A percentile compares a stretch with the other conserved stretches of the same genome.
These are phyloP conservation scores for Clavariopsis aquatica DNA, from an alignment of 495 filamentous ascomycete genomes.

Conservation along the genomic window DNA sequence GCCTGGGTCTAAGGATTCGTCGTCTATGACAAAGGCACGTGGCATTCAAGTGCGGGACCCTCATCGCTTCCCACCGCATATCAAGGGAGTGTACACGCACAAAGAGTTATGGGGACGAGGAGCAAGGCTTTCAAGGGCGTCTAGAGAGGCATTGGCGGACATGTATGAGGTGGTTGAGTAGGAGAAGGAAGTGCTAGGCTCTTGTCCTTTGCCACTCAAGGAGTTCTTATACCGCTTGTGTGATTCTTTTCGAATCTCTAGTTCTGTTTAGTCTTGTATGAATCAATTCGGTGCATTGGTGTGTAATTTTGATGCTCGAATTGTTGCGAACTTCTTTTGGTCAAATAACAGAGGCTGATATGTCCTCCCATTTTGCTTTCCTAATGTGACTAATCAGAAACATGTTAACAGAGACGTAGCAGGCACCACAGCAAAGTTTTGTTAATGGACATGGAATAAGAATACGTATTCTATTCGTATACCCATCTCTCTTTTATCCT, in stretches of 20 bases:
- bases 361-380: no score
- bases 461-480: no score
- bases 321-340: no score
- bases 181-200: neutral
- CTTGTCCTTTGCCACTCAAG: neutral
- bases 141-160: neutral
- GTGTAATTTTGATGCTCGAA: no score
- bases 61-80: neutral
- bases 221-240: neutral
- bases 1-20: constrained; percentile 23
- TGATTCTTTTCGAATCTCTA: neutral
- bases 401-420: no score
- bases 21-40: neutral
- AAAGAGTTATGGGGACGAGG: neutral
- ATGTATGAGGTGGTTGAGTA: neutral
- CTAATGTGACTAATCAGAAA: no score
- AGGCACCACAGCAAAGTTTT: no score
- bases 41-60: neutral
- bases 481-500: no score
- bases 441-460: no score
- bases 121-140: neutral
- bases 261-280: neutral
- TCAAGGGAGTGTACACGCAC: neutral
- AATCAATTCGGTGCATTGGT: neutral
- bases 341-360: no score